Evolutionary conservation across 139 green algal genomes (phyloP).

Genomic region (Eudorina sp.): DNA sequence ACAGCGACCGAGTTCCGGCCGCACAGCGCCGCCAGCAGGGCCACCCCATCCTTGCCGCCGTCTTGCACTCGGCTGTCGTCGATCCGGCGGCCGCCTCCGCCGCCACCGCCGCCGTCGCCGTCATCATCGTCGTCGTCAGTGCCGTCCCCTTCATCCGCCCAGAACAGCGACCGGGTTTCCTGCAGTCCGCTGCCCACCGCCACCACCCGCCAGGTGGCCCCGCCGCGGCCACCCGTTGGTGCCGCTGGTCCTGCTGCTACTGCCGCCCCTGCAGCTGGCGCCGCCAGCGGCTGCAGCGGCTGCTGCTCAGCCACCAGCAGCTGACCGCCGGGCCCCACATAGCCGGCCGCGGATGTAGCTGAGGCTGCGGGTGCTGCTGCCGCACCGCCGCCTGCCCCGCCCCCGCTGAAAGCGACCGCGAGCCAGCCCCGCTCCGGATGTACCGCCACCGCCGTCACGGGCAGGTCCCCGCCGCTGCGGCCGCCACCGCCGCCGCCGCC

Average conservation of each 20-base stretch:
- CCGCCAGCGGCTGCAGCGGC: neutral
- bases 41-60: neutral
- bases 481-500: neutral
- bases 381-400: neutral
- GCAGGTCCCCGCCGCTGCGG: neutral
- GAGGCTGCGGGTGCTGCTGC: too few species aligned
- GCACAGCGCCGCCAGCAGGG: slow-evolving; percentile 18
- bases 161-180: neutral
- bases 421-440: slow-evolving; percentile 22
- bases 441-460: neutral
- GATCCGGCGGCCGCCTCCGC: neutral
- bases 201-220: neutral
- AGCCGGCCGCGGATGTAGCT: too few species aligned
- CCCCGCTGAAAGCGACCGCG: neutral
- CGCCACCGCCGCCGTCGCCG: neutral
- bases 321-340: too few species aligned
- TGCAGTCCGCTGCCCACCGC: neutral
- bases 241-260: neutral
- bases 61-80: neutral
- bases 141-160: slow-evolving; percentile 2
- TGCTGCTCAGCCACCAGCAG: neutral
- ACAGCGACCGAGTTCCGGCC: neutral
- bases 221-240: neutral
- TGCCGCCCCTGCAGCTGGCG: too few species aligned
- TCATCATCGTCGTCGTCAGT: neutral